phyloP scores from a whole-genome alignment of 2,329 filamentous ascomycete species.

The Aureobasidium subglaciale region DNA sequence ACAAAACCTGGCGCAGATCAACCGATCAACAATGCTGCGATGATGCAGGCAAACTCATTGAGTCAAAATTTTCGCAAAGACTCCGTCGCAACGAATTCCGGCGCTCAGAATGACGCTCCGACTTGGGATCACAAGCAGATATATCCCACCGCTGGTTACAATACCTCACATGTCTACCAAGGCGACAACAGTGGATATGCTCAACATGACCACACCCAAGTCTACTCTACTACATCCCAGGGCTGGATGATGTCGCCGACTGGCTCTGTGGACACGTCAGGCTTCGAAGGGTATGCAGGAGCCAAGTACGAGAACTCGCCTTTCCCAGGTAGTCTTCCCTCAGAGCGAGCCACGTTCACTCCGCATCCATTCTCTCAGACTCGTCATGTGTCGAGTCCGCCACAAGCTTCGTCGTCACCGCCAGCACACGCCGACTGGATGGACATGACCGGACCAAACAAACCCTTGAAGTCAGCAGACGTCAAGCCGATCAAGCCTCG shows the following conservation, averaged over 20 bases:
- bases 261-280: conserved; percentile 65
- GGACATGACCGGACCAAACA: conserved; percentile 42
- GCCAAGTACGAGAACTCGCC: conserved; percentile 40
- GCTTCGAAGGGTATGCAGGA: conserved; percentile 60
- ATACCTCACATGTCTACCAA: conserved; percentile 10
- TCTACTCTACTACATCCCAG: not conserved
- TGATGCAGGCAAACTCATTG: conserved; percentile 21
- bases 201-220: conserved; percentile 5
- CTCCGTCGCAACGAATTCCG: conserved; percentile 27
- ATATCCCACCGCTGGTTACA: conserved; percentile 19
- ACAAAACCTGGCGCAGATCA: not conserved
- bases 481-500: conserved; percentile 41
- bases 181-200: conserved; percentile 9
- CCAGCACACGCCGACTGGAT: conserved; percentile 55
- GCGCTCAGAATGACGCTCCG: conserved; percentile 23
- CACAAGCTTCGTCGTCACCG: conserved; percentile 52
- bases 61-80: conserved; percentile 25
- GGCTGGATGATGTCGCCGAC: conserved; percentile 36
- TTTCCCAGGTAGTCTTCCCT: conserved; percentile 31
- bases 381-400: conserved; percentile 46
- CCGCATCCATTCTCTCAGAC: conserved; percentile 38
- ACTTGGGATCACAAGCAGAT: conserved; percentile 26
- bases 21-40: conserved; percentile 20
- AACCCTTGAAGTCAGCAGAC: conserved; percentile 31
- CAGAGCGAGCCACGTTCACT: conserved; percentile 34